phyloP scores from a whole-genome alignment of 495 filamentous ascomycete species.

The Xylaria bambusicola region DNA sequence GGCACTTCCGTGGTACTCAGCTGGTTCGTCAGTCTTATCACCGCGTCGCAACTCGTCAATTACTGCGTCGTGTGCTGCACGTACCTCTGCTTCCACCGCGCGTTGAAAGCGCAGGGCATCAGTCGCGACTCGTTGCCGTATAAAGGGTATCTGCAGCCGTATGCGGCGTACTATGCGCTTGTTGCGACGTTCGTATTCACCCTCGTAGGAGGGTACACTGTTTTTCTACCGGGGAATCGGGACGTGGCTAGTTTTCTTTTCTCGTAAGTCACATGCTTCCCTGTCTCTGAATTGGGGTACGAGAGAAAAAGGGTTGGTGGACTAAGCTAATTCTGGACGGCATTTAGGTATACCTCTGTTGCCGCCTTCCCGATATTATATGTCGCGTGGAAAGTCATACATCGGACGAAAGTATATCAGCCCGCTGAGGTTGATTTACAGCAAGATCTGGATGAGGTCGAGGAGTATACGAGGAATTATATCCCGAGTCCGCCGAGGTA shows the following conservation, averaged over 20 bases:
- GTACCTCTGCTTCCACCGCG: slow-evolving; percentile 72
- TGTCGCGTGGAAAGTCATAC: slow-evolving; percentile 68
- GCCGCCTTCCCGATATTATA: slow-evolving; percentile 66
- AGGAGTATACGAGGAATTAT: slow-evolving; percentile 70
- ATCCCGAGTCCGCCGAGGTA: slow-evolving; percentile 61
- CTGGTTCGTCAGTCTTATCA: slow-evolving; percentile 74
- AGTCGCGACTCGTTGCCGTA: slow-evolving; percentile 65
- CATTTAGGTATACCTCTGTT: slow-evolving; percentile 63
- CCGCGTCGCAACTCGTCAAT: slow-evolving; percentile 78
- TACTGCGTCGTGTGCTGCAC: slow-evolving; percentile 69
- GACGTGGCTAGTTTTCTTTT: slow-evolving; percentile 74
- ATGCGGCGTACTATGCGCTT: slow-evolving; percentile 67
- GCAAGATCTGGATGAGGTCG: slow-evolving; percentile 68
- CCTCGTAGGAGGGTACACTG: slow-evolving; percentile 73
- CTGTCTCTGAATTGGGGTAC: too few relatives aligned
- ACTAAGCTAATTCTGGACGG: not conserved
- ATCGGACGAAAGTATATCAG: slow-evolving; percentile 59
- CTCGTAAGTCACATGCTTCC: slow-evolving; percentile 55
- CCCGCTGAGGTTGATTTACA: slow-evolving; percentile 65
- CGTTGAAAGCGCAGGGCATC: slow-evolving; percentile 68
- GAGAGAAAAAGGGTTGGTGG: not conserved
- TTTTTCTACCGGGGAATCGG: slow-evolving; percentile 75
- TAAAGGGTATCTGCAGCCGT: slow-evolving; percentile 66
- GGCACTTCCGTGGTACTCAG: slow-evolving; percentile 66
- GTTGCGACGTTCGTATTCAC: slow-evolving; percentile 65